Percentiles rank a stretch among this genome's conserved stretches.
Evolutionary conservation across 139 green algal species (phyloP).

Genomic region (Raphidocelis subcapitata): DNA sequence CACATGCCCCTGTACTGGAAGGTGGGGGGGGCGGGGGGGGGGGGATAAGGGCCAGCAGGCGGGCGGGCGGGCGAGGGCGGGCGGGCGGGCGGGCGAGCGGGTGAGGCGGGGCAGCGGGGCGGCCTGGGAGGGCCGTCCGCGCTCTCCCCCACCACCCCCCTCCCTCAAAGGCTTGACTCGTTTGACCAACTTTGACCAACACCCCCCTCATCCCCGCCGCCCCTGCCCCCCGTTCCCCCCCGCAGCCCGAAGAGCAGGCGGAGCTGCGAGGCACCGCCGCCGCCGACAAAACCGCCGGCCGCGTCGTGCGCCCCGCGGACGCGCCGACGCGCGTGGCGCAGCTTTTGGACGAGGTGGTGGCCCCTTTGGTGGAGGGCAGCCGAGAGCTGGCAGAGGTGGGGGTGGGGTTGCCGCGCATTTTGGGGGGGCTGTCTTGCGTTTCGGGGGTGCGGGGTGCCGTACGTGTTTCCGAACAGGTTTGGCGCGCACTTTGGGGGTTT

Average conservation of each 20-base stretch:
- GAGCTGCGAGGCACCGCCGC: conserved; percentile 51
- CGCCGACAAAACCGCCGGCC: conserved; percentile 50
- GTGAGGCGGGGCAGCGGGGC: too few species aligned
- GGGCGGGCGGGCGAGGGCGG: background rate
- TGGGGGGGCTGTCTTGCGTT: too few species aligned
- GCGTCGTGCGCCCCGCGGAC: conserved; percentile 50
- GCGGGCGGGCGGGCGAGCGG: too few species aligned
- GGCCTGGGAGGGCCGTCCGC: too few species aligned
- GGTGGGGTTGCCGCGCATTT: background rate
- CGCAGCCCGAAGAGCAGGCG: conserved; percentile 8
- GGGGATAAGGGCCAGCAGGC: background rate
- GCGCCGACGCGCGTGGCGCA: conserved; percentile 44
- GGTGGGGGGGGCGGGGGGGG: conserved; percentile 7
- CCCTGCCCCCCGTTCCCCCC: too few species aligned
- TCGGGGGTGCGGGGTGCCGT: too few species aligned
- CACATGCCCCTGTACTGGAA: conserved; percentile 55
- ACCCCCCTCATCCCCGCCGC: too few species aligned
- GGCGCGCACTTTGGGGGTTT: too few species aligned
- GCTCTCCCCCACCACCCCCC: too few species aligned
- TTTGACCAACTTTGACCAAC: too few species aligned
- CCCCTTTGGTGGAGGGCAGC: conserved; percentile 11
- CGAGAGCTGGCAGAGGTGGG: background rate
- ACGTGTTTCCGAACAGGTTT: too few species aligned
- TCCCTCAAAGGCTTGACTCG: too few species aligned
- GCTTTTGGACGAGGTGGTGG: conserved; percentile 26